A percentile compares a stretch with the other conserved stretches of the same genome.
phyloP scores from a whole-genome alignment of 352 stramenopile genomes.

The Globisporangium radiosum region DNA sequence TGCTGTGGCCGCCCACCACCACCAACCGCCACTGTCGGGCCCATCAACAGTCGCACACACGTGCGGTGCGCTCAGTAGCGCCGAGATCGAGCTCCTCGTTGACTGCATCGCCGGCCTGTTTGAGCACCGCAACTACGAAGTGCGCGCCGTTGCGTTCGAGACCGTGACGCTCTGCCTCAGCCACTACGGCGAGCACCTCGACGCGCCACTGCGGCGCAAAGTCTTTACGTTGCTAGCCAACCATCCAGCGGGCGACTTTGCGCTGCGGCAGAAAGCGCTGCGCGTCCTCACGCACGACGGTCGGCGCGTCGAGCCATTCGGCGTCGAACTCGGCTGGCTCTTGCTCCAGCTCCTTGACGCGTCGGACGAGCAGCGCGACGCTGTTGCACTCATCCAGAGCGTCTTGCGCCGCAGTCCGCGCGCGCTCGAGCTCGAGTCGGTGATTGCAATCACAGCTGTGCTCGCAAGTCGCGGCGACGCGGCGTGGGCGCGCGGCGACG shows the following conservation, averaged over 20 bases:
- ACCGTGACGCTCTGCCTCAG: constrained; percentile 60
- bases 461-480: constrained; percentile 62
- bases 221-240: constrained; percentile 51
- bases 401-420: constrained; percentile 56
- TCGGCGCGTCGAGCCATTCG: constrained; percentile 57
- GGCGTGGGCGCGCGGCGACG: constrained; percentile 63
- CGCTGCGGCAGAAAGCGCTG: constrained; percentile 56
- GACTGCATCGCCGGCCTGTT: constrained; percentile 70
- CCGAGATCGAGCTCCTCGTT: constrained; percentile 54
- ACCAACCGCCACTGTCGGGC: background rate
- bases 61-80: constrained; percentile 4
- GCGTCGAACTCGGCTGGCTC: constrained; percentile 65
- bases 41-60: background rate
- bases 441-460: constrained; percentile 64
- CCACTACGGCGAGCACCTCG: constrained; percentile 50
- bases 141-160: constrained; percentile 69
- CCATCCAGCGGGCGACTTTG: constrained; percentile 32
- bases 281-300: constrained; percentile 62
- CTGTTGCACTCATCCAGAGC: constrained; percentile 67
- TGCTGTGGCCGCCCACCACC: background rate
- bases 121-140: constrained; percentile 56
- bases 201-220: constrained; percentile 29
- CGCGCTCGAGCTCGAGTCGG: constrained; percentile 50
- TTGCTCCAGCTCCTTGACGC: constrained; percentile 69
- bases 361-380: constrained; percentile 73